Conservation (phyloP, 805 yeast species). For the Metschnikowia aberdeeniae region DNA sequence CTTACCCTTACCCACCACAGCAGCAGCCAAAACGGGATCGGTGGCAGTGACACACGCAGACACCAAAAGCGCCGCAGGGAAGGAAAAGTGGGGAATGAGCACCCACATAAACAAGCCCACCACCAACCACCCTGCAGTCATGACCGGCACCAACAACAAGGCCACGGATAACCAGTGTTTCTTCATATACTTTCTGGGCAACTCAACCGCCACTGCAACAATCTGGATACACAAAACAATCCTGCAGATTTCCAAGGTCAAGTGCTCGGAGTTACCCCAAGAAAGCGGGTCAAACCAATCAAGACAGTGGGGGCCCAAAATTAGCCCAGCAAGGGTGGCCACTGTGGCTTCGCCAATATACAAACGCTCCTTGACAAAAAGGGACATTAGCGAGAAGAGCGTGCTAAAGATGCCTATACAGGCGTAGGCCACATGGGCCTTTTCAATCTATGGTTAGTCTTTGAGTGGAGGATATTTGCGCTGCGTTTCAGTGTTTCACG, state of each 20-base stretch:
- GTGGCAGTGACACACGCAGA: constrained; percentile 93
- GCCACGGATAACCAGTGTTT: constrained; percentile 77
- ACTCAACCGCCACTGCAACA: constrained; percentile 90
- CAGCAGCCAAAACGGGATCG: constrained; percentile 92
- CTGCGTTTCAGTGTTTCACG: no score
- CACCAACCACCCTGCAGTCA: constrained; percentile 87
- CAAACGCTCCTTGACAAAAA: constrained; percentile 75
- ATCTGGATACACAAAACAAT: constrained; percentile 83
- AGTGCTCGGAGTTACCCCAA: constrained; percentile 83
- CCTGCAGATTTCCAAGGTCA: constrained; percentile 80
- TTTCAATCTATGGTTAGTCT: constrained; percentile 35
- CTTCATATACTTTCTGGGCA: constrained; percentile 85
- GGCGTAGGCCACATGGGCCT: constrained; percentile 85
- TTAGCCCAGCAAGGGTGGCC: constrained; percentile 79
- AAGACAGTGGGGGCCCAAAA: constrained; percentile 83
- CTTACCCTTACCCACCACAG: constrained; percentile 91
- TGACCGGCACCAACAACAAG: constrained; percentile 74
- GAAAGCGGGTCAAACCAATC: constrained; percentile 76
- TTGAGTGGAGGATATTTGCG: neutral
- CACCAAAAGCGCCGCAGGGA: constrained; percentile 67
- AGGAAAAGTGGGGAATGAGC: constrained; percentile 66
- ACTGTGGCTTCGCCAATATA: constrained; percentile 91
- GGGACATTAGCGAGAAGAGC: constrained; percentile 73
- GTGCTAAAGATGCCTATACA: constrained; percentile 80
- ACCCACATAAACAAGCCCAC: constrained; percentile 78